Evolutionary conservation across 2,329 filamentous ascomycete species (phyloP).

Genomic region (Dothideomycetes sp.): DNA sequence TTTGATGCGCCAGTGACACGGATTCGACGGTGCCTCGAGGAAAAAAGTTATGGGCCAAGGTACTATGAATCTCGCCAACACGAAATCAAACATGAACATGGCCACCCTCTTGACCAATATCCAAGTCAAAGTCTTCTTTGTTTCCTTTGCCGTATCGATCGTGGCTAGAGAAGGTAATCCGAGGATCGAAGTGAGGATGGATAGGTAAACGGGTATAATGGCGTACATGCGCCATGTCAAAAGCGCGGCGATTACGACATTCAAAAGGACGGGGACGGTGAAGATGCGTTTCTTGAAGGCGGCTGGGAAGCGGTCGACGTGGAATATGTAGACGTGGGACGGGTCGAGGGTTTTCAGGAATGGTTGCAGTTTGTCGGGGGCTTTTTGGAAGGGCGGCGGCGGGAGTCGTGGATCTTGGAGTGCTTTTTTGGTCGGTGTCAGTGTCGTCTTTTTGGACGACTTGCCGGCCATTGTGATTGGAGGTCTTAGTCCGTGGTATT

Average conservation of each 20-base stretch:
- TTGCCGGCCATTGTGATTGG: constrained; percentile 11
- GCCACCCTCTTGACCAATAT: constrained; percentile 52
- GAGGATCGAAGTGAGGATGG: constrained; percentile 54
- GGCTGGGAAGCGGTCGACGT: constrained; percentile 63
- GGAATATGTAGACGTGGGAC: constrained; percentile 70
- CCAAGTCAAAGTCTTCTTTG: constrained; percentile 48
- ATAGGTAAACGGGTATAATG: constrained; percentile 64
- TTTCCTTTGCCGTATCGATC: constrained; percentile 49
- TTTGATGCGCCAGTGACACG: constrained; percentile 61
- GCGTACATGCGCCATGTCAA: constrained; percentile 60
- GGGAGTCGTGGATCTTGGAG: constrained; percentile 17
- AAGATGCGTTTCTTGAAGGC: constrained; percentile 78
- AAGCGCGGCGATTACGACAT: constrained; percentile 54
- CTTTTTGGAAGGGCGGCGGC: constrained; percentile 54
- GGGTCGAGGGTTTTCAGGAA: constrained; percentile 59
- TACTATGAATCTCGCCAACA: constrained; percentile 35
- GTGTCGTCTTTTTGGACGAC: constrained; percentile 2
- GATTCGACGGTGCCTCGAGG: constrained; percentile 53
- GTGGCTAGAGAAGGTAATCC: constrained; percentile 59
- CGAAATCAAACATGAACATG: constrained; percentile 67
- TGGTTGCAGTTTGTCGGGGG: constrained; percentile 52
- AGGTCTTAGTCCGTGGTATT: too few species aligned
- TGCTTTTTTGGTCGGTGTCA: neutral
- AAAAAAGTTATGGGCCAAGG: constrained; percentile 45
- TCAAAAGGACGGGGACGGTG: constrained; percentile 66